Percentiles rank a stretch among this genome's conserved stretches.
Conservation (phyloP, 2,329 filamentous ascomycete genomes). For the Zymoseptoria tritici region DNA sequence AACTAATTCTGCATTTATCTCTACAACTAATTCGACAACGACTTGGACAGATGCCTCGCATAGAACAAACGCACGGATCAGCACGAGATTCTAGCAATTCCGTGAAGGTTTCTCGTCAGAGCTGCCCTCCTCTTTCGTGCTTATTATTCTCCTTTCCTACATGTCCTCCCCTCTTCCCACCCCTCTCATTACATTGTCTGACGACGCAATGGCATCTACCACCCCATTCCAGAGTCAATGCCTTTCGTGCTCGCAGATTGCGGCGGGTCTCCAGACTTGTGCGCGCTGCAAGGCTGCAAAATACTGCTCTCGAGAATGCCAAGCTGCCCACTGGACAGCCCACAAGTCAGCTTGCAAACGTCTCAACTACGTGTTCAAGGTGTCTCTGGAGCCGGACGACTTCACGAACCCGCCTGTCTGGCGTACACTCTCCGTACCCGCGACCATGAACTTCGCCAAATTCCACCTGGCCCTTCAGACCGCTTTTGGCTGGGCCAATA, state of each 20-base stretch:
- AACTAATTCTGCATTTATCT: not conserved
- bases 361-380: conserved; percentile 23
- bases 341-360: conserved; percentile 17
- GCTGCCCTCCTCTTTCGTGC: not conserved
- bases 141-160: not conserved
- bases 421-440: conserved; percentile 22
- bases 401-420: conserved; percentile 20
- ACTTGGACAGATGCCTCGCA: no score
- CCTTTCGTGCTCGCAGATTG: not conserved
- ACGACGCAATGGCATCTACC: not conserved
- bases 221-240: not conserved
- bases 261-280: not conserved
- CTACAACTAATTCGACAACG: no score
- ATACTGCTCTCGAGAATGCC: conserved; percentile 12
- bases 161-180: not conserved
- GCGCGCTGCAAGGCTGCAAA: conserved; percentile 4
- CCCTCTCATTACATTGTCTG: not conserved
- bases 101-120: not conserved
- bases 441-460: conserved; percentile 17
- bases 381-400: conserved; percentile 10
- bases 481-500: conserved; percentile 23
- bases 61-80: no score
- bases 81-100: not conserved
- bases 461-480: conserved; percentile 24
- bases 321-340: conserved; percentile 11